Base-by-base conservation (phyloP, 805 yeast genomes). In the Lipomyces yamadae region DNA sequence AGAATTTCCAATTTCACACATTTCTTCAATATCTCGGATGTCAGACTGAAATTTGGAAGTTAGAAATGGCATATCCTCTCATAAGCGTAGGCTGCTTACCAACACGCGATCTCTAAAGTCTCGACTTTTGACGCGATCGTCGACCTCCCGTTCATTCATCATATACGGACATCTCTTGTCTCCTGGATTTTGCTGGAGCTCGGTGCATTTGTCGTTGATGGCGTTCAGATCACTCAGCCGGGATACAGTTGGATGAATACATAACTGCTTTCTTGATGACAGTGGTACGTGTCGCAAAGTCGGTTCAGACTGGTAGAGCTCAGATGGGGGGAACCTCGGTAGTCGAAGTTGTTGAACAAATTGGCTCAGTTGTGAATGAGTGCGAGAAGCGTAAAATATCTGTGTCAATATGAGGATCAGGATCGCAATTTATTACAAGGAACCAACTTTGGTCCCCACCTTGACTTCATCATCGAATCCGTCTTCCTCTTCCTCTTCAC, bases 331-430 rank as follows among this genome's bases (percentile, higher is more conserved):
- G 64, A 91, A 88, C 0, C 78, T 69, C 0, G 96, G 86, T 32
- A 89, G 73, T 56, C 81, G 75, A 50, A 93, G 77, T 72, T 94
- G 97, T 15, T 85, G 83, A 0, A 92, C 85, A 74, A 93, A 90
- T 74, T 93, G 98, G 48, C 82, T 81, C 56, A 93, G 79, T 75
- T 93, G 98, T 0, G 97, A 91, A 74, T 93, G 98, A 0, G 98
- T 93, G 76, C 98, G 81, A 1, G 97, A 91, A 0, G 96, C 83
- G 74, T 87, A 92, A 71, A 78, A 85, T 1, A 93, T 85, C 71
- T 87, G 34, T 6, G 39, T 48, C n/a, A 24, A 1, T 3, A 24
- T 11, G 4, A 53, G 34, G 8, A 32, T 52, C 24, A 24, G 24
- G 24, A 24, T 52, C 13, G 18, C 13, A 15, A 48, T 58, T 37